Evolutionary conservation across 306 rosid species (phyloP), one percentile per base, ranked within the genome.

Genomic region (Ceratonia siliqua): DNA sequence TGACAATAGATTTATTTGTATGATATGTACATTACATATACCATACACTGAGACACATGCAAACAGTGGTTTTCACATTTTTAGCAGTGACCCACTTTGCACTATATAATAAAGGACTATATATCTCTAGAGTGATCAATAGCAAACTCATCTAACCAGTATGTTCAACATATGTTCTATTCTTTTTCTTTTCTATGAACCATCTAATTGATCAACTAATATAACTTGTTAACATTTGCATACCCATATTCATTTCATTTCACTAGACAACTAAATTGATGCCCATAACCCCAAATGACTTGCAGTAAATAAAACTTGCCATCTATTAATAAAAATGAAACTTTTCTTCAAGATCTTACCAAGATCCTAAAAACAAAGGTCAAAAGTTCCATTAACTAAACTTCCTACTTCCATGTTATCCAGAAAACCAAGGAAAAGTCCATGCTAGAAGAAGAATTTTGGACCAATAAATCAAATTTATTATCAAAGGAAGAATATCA

Each of bases 281-380:
- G 53, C 66, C 77, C 59, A 32, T 24, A 68, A 42, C 22, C 22
- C 56, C 5, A 18, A 27, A 54, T 70, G 69, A 68, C 38, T 74
- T 52, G 46, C 46, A 3, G 17, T 12, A 22, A 8, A 39, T 41
- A 52, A 52, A 22, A 62, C 59, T 57, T 81, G 78, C 53, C 43
- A 64, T 57, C 72, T 28, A 49, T 62, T 39, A 54, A 21, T 18
- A 62, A 48, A 6, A 11, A 36, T 28, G 35, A 68, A 54, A 45
- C 20, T 52, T 46, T 17, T 21, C 15, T 32, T 62, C 58, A 12
- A 62, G 38, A 43, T 55, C 5, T 33, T 27, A 24, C 65, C 33
- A 64, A 11, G 54, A 62, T 62, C 77, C 61, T 32, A 42, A 63
- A 52, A 33, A 49, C 50, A 50, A 62, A 41, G 58, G 27, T 9